These are phyloP conservation scores for Verbena officinalis DNA, from an alignment of 257 asterid species.

Conservation along the genomic window DNA sequence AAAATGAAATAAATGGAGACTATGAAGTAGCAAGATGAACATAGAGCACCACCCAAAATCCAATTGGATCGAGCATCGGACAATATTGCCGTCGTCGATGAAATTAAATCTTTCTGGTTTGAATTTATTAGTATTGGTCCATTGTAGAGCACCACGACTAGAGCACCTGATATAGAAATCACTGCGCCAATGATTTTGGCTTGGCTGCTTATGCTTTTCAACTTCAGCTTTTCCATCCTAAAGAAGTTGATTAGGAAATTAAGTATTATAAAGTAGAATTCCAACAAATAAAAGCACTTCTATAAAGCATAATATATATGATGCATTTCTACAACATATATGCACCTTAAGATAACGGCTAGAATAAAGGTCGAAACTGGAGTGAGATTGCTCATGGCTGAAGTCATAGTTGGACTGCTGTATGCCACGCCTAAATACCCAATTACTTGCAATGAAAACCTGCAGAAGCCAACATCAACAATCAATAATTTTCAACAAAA, in stretches of 20 bases:
- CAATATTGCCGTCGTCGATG: neutral
- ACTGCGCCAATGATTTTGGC: conserved; percentile 47
- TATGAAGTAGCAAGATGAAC: conserved; percentile 25
- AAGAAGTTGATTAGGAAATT: too few relatives aligned
- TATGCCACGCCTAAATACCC: conserved; percentile 31
- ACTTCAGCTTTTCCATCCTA: conserved; percentile 49
- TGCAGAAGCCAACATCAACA: neutral
- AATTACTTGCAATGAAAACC: conserved; percentile 29
- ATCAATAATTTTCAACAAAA: neutral
- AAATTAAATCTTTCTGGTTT: neutral
- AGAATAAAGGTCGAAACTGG: conserved; percentile 43
- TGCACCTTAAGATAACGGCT: conserved; percentile 39
- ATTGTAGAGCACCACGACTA: conserved; percentile 47
- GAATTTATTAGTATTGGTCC: conserved; percentile 39
- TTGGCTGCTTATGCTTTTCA: conserved; percentile 36
- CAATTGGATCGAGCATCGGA: conserved; percentile 33
- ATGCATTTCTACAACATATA: too few relatives aligned
- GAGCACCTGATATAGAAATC: conserved; percentile 48
- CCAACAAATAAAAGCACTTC: too few relatives aligned
- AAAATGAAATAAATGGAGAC: conserved; percentile 43
- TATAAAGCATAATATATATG: too few relatives aligned
- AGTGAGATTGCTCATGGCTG: conserved; percentile 40
- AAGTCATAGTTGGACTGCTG: conserved; percentile 42
- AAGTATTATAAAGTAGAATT: too few relatives aligned
- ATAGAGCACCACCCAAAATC: conserved; percentile 45